phyloP scores from a whole-genome alignment of 495 filamentous ascomycete species.

The Neurospora tetrasperma region DNA sequence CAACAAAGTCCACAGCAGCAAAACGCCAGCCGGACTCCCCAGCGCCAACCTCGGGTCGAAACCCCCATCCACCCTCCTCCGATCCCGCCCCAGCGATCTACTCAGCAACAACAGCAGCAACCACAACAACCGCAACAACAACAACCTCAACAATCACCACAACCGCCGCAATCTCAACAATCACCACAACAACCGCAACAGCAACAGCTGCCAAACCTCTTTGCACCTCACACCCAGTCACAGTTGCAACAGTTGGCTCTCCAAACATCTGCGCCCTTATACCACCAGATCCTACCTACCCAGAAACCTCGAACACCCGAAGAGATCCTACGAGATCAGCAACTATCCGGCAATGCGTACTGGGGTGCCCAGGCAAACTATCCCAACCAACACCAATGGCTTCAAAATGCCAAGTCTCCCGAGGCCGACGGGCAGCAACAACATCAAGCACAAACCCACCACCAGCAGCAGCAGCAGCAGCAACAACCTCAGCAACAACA shows the following conservation, averaged over 20 bases:
- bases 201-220: conserved; percentile 4
- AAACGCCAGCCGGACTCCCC: background rate
- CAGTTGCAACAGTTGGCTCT: background rate
- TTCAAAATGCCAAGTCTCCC: background rate
- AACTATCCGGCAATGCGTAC: background rate
- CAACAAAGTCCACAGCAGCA: background rate
- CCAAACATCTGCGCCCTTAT: background rate
- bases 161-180: background rate
- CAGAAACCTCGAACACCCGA: conserved; percentile 4
- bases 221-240: background rate
- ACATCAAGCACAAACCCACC: background rate
- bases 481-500: background rate
- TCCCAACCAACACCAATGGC: background rate
- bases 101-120: conserved; percentile 6
- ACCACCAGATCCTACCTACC: conserved; percentile 3
- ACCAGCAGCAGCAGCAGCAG: background rate
- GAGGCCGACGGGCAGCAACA: background rate
- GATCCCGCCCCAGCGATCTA: conserved; percentile 2
- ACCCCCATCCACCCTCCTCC: conserved; percentile 15
- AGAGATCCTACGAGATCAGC: background rate
- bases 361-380: background rate
- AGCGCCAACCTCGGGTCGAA: conserved; percentile 5
- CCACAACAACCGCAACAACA: conserved; percentile 2
- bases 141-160: conserved; percentile 1
- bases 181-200: conserved; percentile 9